Evolutionary conservation across 2,329 filamentous ascomycete species (phyloP).

Genomic region (Alternaria ethzedia): DNA sequence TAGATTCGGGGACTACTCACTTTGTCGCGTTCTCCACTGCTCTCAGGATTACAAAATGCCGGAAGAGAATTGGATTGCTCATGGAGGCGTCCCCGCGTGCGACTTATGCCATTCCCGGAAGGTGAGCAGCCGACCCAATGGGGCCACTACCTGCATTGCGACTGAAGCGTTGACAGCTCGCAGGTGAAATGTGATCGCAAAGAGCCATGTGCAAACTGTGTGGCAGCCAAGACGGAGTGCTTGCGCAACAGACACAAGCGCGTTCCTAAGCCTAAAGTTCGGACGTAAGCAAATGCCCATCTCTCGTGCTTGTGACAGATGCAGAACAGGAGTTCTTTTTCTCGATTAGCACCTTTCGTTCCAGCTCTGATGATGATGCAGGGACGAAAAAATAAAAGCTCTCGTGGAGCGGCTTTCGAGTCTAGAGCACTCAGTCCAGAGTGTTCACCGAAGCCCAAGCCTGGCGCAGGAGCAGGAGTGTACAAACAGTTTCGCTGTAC

Average conservation of each 20-base stretch:
- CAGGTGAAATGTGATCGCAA: conserved; percentile 46
- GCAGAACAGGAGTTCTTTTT: neutral
- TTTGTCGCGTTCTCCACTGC: neutral
- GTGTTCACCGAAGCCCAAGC: conserved; percentile 11
- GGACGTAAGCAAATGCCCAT: conserved; percentile 25
- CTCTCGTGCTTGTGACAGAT: neutral
- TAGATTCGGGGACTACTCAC: neutral
- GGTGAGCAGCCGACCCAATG: conserved; percentile 1
- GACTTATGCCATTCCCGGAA: conserved; percentile 37
- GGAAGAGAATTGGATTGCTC: conserved; percentile 40
- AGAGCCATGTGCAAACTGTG: conserved; percentile 42
- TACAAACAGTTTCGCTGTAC: neutral
- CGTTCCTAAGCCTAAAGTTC: conserved; percentile 30
- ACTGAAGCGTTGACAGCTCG: neutral
- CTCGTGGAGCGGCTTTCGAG: conserved; percentile 36
- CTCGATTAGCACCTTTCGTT: neutral
- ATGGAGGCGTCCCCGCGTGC: conserved; percentile 41
- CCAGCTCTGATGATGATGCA: conserved; percentile 6
- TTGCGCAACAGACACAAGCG: conserved; percentile 42
- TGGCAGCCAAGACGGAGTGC: conserved; percentile 32
- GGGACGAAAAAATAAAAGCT: conserved; percentile 40
- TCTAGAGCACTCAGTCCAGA: conserved; percentile 33
- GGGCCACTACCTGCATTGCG: neutral
- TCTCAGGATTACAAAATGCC: conserved; percentile 24
- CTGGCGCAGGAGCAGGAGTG: conserved; percentile 1